Evolutionary conservation across 805 yeast species (phyloP).

Genomic region (Schizosaccharomyces pombe): ASM294v3 CU329670.1:3264501-3265000

Average conservation of each 20-base stretch:
- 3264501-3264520: constrained; percentile 37
- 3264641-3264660: constrained; percentile 50
- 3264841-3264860: not conserved
- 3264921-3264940: not conserved
- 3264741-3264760: constrained; percentile 56
- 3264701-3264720: constrained; percentile 19
- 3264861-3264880: not conserved
- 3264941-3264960: not conserved
- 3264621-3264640: constrained; percentile 66
- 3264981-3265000: not conserved
- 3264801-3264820: not conserved
- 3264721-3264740: constrained; percentile 34
- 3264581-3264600: constrained; percentile 31
- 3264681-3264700: constrained; percentile 21
- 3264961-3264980: not conserved
- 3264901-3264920: not conserved
- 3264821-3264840: not conserved
- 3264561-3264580: constrained; percentile 49
- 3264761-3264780: constrained; percentile 53
- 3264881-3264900: not conserved
- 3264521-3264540: constrained; percentile 76
- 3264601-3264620: constrained; percentile 82
- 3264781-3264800: constrained; percentile 27
- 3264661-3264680: constrained; percentile 30
- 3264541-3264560: constrained; percentile 41